Conservation (phyloP, 768 basidiomycete species). For the Panellus pusillus region DNA sequence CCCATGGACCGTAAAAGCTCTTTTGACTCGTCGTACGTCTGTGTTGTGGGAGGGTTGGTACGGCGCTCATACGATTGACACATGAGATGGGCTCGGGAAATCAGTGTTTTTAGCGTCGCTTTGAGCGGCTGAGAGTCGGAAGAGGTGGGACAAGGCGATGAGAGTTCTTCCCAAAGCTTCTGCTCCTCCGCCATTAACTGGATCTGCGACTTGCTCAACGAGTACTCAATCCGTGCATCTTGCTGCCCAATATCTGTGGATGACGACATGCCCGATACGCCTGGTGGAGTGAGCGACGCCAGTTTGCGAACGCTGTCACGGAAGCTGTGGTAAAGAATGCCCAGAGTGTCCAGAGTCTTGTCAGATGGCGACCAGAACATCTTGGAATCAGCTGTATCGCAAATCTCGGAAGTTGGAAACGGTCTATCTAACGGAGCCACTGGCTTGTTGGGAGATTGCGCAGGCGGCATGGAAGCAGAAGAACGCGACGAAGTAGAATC, state of each 20-base stretch:
- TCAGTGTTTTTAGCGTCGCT: constrained; percentile 21
- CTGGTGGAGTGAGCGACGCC: constrained; percentile 32
- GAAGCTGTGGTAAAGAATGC: constrained; percentile 51
- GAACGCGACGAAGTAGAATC: no score
- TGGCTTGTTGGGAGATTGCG: not conserved
- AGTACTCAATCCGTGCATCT: constrained; percentile 41
- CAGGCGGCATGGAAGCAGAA: no score
- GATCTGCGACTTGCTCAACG: constrained; percentile 63
- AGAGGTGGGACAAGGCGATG: constrained; percentile 16
- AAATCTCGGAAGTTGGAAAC: constrained; percentile 2
- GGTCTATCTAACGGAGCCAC: constrained; percentile 12
- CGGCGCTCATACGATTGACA: constrained; percentile 67
- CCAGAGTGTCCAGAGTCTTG: constrained; percentile 31
- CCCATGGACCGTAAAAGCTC: constrained; percentile 78
- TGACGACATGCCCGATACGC: constrained; percentile 11
- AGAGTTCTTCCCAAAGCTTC: constrained; percentile 53
- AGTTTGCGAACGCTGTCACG: constrained; percentile 47
- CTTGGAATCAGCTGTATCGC: not conserved
- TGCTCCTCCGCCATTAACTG: constrained; percentile 63
- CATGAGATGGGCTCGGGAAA: constrained; percentile 36
- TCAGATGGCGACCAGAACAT: not conserved
- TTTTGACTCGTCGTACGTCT: constrained; percentile 71
- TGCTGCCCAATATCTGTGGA: constrained; percentile 27
- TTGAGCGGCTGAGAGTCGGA: constrained; percentile 4
- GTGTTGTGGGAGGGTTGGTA: constrained; percentile 56